phyloP scores from a whole-genome alignment of 805 yeast species.

The Suhomyces prunicola region DNA sequence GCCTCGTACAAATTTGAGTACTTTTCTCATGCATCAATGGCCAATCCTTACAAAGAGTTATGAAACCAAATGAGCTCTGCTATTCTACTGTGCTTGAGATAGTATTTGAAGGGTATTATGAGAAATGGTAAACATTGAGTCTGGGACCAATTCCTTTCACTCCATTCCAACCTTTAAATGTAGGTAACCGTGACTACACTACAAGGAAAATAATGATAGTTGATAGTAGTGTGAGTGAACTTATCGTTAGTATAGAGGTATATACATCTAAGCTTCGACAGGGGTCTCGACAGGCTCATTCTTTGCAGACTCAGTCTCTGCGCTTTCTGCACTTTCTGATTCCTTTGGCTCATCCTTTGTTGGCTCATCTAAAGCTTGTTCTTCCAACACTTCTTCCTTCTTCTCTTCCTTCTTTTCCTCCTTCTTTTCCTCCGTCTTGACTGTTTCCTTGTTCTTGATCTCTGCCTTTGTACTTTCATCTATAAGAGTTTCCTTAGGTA shows the following conservation, averaged over 20 bases:
- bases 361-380: not conserved
- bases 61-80: no score
- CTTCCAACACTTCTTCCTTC: conserved; percentile 2
- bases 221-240: not conserved
- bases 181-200: no score
- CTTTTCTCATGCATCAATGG: no score
- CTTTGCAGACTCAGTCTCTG: not conserved
- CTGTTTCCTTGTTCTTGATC: conserved; percentile 1
- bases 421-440: conserved; percentile 1
- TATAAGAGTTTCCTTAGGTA: conserved; percentile 44
- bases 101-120: no score
- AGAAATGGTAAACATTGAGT: no score
- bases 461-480: conserved; percentile 19
- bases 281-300: conserved; percentile 3
- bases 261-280: not conserved
- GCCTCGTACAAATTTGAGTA: no score
- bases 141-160: no score
- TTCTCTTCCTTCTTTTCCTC: conserved; percentile 5
- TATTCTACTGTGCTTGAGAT: no score
- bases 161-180: no score
- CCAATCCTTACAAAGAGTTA: no score
- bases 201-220: not conserved
- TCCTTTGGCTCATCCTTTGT: not conserved
- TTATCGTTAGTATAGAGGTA: not conserved
- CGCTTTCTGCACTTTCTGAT: not conserved